Conservation (phyloP, 306 rosid species). For the Vigna unguiculata region DNA sequence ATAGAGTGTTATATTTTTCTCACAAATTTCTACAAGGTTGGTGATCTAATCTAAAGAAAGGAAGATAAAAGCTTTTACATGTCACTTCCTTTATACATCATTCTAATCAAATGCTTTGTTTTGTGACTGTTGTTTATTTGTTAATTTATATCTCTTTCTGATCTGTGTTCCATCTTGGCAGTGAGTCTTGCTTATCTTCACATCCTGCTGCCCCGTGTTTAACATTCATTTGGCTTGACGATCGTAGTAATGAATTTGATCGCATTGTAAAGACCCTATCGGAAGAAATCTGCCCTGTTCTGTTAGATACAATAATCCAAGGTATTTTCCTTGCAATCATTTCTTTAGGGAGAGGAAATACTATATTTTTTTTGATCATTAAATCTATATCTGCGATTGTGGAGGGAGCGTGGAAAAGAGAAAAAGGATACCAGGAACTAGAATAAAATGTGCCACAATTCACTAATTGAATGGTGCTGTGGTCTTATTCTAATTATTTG, state of each 20-base stretch:
- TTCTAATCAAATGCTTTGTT: constrained; percentile 23
- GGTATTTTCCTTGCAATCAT: constrained; percentile 57
- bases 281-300: constrained; percentile 71
- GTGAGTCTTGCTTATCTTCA: constrained; percentile 65
- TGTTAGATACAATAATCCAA: constrained; percentile 73
- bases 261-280: constrained; percentile 53
- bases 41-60: background rate
- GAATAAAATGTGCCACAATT: constrained; percentile 1
- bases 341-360: background rate
- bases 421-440: background rate
- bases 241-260: constrained; percentile 49
- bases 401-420: constrained; percentile 21
- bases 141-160: constrained; percentile 10
- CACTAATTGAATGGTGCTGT: constrained; percentile 8
- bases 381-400: constrained; percentile 13
- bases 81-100: background rate
- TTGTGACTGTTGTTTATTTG: background rate
- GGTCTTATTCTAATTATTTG: background rate
- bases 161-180: constrained; percentile 58
- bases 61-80: background rate
- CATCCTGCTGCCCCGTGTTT: constrained; percentile 69
- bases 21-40: background rate
- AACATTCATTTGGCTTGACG: constrained; percentile 57
- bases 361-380: background rate
- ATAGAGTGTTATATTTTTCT: background rate